Percentiles rank a stretch among this genome's conserved stretches.
Evolutionary conservation across 2,329 filamentous ascomycete species (phyloP).

Genomic region (Parasarocladium wereldwijsianum): DNA sequence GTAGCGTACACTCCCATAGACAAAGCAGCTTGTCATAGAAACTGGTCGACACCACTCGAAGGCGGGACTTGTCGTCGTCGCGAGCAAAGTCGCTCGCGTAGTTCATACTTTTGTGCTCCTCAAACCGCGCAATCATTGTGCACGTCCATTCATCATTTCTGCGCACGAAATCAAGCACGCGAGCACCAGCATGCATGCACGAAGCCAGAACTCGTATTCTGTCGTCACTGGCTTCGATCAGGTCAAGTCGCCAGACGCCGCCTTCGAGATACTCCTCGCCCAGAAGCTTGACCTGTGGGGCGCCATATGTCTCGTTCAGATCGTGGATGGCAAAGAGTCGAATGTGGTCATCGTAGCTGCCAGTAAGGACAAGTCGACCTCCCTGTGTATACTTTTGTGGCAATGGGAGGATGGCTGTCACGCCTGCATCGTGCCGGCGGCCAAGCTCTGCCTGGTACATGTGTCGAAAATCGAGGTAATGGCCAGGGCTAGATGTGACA

Average conservation of each 20-base stretch:
- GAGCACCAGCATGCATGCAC: conserved; percentile 82
- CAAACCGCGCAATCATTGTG: conserved; percentile 54
- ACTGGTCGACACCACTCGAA: conserved; percentile 52
- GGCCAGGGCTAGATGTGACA: no score
- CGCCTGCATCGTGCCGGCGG: conserved; percentile 57
- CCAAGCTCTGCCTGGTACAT: background rate
- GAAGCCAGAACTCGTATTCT: conserved; percentile 54
- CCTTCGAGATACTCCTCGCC: conserved; percentile 54
- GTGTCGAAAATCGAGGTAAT: no score
- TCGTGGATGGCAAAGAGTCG: conserved; percentile 45
- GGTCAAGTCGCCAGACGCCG: conserved; percentile 76
- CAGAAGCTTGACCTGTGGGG: conserved; percentile 34
- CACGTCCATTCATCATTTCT: conserved; percentile 41
- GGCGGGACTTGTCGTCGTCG: conserved; percentile 9
- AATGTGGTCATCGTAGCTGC: conserved; percentile 80
- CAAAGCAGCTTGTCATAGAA: conserved; percentile 63
- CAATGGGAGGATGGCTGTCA: conserved; percentile 74
- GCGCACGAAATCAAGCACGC: conserved; percentile 39
- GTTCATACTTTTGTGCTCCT: conserved; percentile 88
- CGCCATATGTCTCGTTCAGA: conserved; percentile 22
- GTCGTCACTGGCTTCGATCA: conserved; percentile 25
- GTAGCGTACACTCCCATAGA: conserved; percentile 45
- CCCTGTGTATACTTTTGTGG: conserved; percentile 23
- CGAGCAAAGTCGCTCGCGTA: conserved; percentile 65
- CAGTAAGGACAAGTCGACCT: conserved; percentile 55